Evolutionary conservation across 1,139 yeast genomes (phyloP), one percentile per base, ranked within the genome.

Genomic region (Lizanozyma gosingica): DNA sequence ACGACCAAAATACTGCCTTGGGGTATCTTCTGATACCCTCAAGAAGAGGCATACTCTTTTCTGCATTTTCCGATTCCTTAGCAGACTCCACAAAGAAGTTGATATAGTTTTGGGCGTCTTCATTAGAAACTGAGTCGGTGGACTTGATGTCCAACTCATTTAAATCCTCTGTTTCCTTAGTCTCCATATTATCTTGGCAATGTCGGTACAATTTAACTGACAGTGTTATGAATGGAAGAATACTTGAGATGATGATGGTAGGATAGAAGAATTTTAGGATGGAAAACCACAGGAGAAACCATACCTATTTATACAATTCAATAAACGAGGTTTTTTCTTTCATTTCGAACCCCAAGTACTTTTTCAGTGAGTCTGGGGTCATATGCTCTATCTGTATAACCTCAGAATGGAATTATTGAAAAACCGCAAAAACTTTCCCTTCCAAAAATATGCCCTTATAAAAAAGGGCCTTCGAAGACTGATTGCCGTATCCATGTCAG

Each of bases 1-100:
- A 44, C 3, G 74, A 65, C 76, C 77, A 73, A 45, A 65, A 45
- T 35, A 63, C 63, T n/a, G 76, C 73, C 41, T 56, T 59, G 14
- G 60, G 65, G 42, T 60, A 62, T 8, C 40, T 38, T 34, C 51
- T 59, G 37, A 74, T 46, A 41, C 74, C 76, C 47, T 73, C 68
- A 27, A 42, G 44, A 40, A 72, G 55, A 6, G 67, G 47, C 75
- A 72, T 67, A 16, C 41, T 42, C 49, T 71, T 71, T 45, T 73
- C 78, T 36, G 57, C 55, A 36, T 53, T 49, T 43, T 67, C 73
- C 43, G 57, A 60, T 15, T 55, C 62, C 46, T 59, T 67, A 35
- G 73, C 73, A 42, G 29, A 22, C 29, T 22, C 29, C 9, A 22
- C 29, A 11, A 22, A 22, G 11, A 6, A 22, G 29, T 22, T 22